Evolutionary conservation across 257 asterid genomes (phyloP).

Genomic region (Penstemon eatonii): DNA sequence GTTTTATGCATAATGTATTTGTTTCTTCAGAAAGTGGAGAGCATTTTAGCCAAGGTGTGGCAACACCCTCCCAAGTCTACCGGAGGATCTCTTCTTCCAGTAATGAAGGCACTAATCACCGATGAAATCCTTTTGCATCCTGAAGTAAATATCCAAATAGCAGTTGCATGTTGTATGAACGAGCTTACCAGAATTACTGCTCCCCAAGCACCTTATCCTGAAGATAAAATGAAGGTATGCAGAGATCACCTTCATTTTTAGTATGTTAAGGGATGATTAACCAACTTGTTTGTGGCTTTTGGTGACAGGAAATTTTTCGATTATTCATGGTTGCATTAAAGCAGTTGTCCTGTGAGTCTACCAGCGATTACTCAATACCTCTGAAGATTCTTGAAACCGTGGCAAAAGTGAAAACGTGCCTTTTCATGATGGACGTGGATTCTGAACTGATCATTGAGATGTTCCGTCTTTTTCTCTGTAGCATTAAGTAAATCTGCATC

Average conservation of each 20-base stretch:
- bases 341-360: constrained; percentile 18
- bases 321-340: constrained; percentile 22
- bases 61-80: constrained; percentile 25
- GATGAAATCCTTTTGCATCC: constrained; percentile 20
- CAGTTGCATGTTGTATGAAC: constrained; percentile 26
- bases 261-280: neutral
- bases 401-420: constrained; percentile 22
- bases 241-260: neutral
- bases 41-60: constrained; percentile 17
- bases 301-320: constrained; percentile 26
- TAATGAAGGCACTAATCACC: constrained; percentile 23
- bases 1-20: neutral
- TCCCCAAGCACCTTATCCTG: constrained; percentile 28
- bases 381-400: constrained; percentile 27
- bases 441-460: constrained; percentile 22
- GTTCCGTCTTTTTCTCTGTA: constrained; percentile 24
- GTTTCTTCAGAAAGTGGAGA: constrained; percentile 27
- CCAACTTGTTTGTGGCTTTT: constrained; percentile 4
- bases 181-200: constrained; percentile 32
- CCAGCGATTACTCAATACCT: constrained; percentile 18
- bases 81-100: constrained; percentile 26
- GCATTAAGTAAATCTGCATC: constrained; percentile 28
- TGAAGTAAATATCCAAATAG: constrained; percentile 27
- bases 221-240: constrained; percentile 29
- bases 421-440: constrained; percentile 27